Conservation (phyloP, 371 early-diverging fungal genomes). For the Batkoa obscura region DNA sequence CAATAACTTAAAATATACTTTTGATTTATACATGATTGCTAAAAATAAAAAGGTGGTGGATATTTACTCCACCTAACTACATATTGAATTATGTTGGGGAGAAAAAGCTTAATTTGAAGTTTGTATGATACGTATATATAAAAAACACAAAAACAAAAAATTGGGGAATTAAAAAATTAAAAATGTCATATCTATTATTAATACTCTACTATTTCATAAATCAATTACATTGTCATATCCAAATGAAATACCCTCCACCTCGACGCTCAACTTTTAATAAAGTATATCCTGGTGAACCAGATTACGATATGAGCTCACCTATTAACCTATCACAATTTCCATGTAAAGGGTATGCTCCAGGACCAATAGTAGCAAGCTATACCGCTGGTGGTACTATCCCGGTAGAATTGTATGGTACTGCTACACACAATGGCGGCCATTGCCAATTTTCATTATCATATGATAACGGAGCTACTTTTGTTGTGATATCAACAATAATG, state of each 20-base stretch:
- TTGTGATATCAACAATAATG: neutral
- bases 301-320: neutral
- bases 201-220: too few relatives aligned
- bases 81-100: too few relatives aligned
- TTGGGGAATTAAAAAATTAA: too few relatives aligned
- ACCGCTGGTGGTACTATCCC: neutral
- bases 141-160: too few relatives aligned
- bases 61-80: too few relatives aligned
- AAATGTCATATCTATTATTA: too few relatives aligned
- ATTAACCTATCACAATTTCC: neutral
- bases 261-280: neutral
- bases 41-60: too few relatives aligned
- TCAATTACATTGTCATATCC: neutral
- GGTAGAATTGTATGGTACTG: neutral
- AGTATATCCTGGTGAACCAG: neutral
- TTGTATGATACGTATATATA: too few relatives aligned
- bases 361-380: neutral
- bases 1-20: too few relatives aligned
- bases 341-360: neutral
- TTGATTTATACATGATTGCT: too few relatives aligned
- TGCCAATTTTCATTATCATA: constrained; percentile 29
- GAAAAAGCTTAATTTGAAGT: too few relatives aligned
- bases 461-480: neutral
- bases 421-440: constrained; percentile 22
- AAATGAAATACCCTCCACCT: neutral